phyloP scores from a whole-genome alignment of 2,329 filamentous ascomycete genomes.

The Apiospora hydei region DNA sequence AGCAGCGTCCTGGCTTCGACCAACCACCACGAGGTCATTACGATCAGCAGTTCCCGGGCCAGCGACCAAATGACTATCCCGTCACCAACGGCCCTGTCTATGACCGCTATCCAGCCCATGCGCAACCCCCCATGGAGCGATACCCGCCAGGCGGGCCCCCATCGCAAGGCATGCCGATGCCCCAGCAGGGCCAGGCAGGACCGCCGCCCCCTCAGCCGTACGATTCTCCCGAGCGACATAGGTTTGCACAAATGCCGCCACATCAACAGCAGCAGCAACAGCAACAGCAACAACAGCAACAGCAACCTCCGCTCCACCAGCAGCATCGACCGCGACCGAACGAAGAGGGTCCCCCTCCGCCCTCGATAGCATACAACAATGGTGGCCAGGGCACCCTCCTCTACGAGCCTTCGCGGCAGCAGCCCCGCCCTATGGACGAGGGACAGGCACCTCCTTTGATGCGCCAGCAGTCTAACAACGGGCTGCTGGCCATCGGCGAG shows the following conservation, averaged over 20 bases:
- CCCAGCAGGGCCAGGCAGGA: constrained; percentile 33
- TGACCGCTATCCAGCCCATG: constrained; percentile 45
- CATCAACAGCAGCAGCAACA: constrained; percentile 44
- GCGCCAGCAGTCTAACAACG: constrained; percentile 64
- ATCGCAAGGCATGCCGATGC: constrained; percentile 42
- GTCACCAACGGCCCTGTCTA: constrained; percentile 50
- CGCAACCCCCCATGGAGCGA: constrained; percentile 48
- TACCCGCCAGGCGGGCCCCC: constrained; percentile 45
- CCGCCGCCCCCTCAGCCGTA: constrained; percentile 46
- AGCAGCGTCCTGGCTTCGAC: constrained; percentile 49
- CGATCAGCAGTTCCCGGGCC: constrained; percentile 50
- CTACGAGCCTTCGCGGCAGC: constrained; percentile 52
- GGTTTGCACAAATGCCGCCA: constrained; percentile 48
- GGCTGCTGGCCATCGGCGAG: constrained; percentile 80
- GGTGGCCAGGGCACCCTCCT: constrained; percentile 49
- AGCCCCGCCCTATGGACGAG: constrained; percentile 53
- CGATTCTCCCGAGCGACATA: constrained; percentile 60
- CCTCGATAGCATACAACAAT: constrained; percentile 60
- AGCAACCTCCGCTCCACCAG: constrained; percentile 33
- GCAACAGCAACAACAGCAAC: constrained; percentile 45
- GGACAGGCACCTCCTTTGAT: constrained; percentile 56
- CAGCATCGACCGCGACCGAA: constrained; percentile 50
- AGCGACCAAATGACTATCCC: constrained; percentile 58
- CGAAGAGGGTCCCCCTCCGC: constrained; percentile 59
- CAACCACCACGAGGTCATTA: constrained; percentile 48